Evolutionary conservation across 139 green algal species (phyloP).

Genomic region (Klebsormidium nitens): DNA sequence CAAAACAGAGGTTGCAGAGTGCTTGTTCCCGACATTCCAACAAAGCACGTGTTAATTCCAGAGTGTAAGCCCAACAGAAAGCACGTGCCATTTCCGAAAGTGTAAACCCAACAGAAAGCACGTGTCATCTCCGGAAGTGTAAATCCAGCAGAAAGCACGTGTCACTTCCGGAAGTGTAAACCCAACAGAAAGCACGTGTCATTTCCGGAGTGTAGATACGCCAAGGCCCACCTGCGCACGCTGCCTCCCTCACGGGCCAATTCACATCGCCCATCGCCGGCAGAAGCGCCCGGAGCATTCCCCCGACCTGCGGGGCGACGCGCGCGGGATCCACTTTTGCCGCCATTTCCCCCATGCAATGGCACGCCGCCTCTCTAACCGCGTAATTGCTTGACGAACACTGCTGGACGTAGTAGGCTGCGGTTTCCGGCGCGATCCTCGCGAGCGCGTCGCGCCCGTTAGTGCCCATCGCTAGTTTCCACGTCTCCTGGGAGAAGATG

Average conservation of each 20-base stretch:
- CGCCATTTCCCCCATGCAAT: conserved; percentile 86
- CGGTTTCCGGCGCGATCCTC: too few relatives aligned
- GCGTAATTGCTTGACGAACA: conserved; percentile 76
- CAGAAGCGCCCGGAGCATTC: conserved; percentile 61
- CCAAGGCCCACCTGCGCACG: conserved; percentile 32
- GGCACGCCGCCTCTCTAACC: conserved; percentile 81
- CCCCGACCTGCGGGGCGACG: neutral
- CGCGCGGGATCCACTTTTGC: conserved; percentile 65
- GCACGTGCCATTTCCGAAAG: too few relatives aligned
- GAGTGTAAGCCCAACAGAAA: too few relatives aligned
- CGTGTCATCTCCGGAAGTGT: too few relatives aligned
- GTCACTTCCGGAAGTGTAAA: too few relatives aligned
- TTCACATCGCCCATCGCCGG: conserved; percentile 64
- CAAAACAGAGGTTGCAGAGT: too few relatives aligned
- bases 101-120: too few relatives aligned
- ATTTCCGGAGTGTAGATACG: too few relatives aligned
- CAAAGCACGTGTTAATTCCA: too few relatives aligned
- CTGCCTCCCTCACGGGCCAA: conserved; percentile 74
- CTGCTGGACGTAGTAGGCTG: conserved; percentile 48
- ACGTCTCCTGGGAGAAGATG: conserved; percentile 77
- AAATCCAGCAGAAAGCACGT: too few relatives aligned
- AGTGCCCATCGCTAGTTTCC: conserved; percentile 60
- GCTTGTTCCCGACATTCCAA: too few relatives aligned
- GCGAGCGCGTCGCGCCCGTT: conserved; percentile 60
- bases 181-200: too few relatives aligned